A percentile compares a stretch with the other conserved stretches of the same genome.
phyloP scores from a whole-genome alignment of 2,329 filamentous ascomycete species.

The Xylariaceae sp. region DNA sequence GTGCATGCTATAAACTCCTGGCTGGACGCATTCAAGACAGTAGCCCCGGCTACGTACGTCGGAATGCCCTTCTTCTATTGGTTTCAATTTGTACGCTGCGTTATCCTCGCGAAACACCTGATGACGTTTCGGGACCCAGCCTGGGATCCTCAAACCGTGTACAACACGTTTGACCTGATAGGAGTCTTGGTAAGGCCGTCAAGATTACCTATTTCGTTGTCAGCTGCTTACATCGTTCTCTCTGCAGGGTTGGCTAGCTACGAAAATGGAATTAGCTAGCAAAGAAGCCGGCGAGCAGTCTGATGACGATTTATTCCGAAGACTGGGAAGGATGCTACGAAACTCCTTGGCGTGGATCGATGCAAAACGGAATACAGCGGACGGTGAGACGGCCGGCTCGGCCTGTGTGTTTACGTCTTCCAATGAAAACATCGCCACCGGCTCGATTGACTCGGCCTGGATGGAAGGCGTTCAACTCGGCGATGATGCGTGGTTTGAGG shows the following conservation, averaged over 20 bases:
- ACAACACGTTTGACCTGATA: conserved; percentile 29
- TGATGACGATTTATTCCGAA: conserved; percentile 22
- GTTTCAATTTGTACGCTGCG: conserved; percentile 33
- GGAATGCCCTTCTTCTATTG: conserved; percentile 35
- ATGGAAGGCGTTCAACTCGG: too few relatives aligned
- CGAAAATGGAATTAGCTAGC: conserved; percentile 24
- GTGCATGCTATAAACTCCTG: conserved; percentile 33
- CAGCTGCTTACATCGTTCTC: too few relatives aligned
- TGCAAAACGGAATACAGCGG: too few relatives aligned
- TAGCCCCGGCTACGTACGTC: conserved; percentile 23
- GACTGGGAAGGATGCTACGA: too few relatives aligned
- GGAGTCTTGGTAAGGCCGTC: conserved; percentile 24
- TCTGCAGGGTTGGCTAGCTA: too few relatives aligned
- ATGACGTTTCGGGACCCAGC: conserved; percentile 34
- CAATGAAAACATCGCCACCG: too few relatives aligned
- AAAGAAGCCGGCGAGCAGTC: conserved; percentile 28
- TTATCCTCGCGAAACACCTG: conserved; percentile 35
- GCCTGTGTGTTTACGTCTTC: too few relatives aligned
- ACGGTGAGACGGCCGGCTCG: too few relatives aligned
- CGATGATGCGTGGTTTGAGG: too few relatives aligned
- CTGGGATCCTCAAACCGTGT: conserved; percentile 35
- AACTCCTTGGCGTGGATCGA: too few relatives aligned
- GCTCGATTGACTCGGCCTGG: too few relatives aligned
- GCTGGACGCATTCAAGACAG: conserved; percentile 29
- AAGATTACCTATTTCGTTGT: too few relatives aligned